Evolutionary conservation across 2,329 filamentous ascomycete species (phyloP).

Genomic region (Beauveria rudraprayagi): DNA sequence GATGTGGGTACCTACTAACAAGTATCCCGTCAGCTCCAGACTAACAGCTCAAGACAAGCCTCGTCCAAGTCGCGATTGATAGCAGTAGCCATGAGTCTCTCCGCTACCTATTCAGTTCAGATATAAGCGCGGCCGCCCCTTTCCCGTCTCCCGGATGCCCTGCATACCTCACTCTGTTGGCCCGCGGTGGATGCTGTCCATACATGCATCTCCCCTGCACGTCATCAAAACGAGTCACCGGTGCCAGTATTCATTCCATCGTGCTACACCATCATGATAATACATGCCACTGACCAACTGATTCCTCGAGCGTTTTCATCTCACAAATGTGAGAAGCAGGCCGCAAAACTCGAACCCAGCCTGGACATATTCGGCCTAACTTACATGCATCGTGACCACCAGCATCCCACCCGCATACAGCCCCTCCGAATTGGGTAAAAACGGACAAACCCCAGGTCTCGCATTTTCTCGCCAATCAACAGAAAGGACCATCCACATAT

Average conservation of each 20-base stretch:
- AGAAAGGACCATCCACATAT: not conserved
- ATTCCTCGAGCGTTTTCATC: not conserved
- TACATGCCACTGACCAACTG: not conserved
- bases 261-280: not conserved
- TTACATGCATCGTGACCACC: not conserved
- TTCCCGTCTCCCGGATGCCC: not conserved
- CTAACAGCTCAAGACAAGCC: not conserved
- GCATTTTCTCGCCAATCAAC: not conserved
- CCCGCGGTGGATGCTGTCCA: not conserved
- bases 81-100: not conserved
- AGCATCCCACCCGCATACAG: not conserved
- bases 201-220: not conserved
- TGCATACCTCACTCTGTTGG: not conserved
- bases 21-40: not conserved
- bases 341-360: not conserved
- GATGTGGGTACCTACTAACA: not conserved
- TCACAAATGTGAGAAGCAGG: not conserved
- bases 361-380: not conserved
- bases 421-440: not conserved
- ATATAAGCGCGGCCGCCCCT: slow-evolving; percentile 9
- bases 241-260: not conserved
- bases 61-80: not conserved
- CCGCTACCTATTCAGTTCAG: not conserved
- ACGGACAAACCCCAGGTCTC: not conserved
- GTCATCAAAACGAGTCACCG: not conserved